These are phyloP conservation scores for Maudiozyma pseudohumilis DNA, from an alignment of 805 yeast species.

Conservation along the genomic window DNA sequence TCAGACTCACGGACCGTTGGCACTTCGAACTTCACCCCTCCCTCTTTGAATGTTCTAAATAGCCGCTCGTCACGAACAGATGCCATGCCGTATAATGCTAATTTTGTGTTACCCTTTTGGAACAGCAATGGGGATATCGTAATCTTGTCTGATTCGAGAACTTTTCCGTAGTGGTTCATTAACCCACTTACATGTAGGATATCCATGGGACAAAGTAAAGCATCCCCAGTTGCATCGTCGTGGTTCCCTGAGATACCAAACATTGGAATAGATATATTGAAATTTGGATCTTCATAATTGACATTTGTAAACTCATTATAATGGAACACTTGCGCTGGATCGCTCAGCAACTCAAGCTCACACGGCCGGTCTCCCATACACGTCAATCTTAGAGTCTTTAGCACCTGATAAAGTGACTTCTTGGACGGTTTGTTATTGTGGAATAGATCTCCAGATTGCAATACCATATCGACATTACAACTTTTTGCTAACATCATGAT, in stretches of 20 bases:
- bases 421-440: conserved; percentile 85
- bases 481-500: conserved; percentile 60
- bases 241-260: conserved; percentile 94
- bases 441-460: conserved; percentile 90
- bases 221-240: conserved; percentile 90
- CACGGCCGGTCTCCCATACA: conserved; percentile 86
- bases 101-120: conserved; percentile 69
- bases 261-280: conserved; percentile 81
- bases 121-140: conserved; percentile 66
- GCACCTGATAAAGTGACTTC: conserved; percentile 75
- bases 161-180: conserved; percentile 82
- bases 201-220: conserved; percentile 77
- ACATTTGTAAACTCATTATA: conserved; percentile 60
- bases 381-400: conserved; percentile 53
- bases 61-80: conserved; percentile 84
- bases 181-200: conserved; percentile 71
- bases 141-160: conserved; percentile 64
- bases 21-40: conserved; percentile 65
- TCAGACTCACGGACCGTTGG: conserved; percentile 49
- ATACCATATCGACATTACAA: conserved; percentile 73
- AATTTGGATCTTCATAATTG: conserved; percentile 83
- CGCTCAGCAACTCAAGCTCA: conserved; percentile 72
- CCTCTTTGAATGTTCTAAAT: conserved; percentile 70
- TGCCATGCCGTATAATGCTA: conserved; percentile 84
- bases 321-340: conserved; percentile 50